Evolutionary conservation across 371 early-diverging fungal genomes (phyloP), one percentile per base, ranked within the genome.

Genomic region (Dichotomocladium elegans): DNA sequence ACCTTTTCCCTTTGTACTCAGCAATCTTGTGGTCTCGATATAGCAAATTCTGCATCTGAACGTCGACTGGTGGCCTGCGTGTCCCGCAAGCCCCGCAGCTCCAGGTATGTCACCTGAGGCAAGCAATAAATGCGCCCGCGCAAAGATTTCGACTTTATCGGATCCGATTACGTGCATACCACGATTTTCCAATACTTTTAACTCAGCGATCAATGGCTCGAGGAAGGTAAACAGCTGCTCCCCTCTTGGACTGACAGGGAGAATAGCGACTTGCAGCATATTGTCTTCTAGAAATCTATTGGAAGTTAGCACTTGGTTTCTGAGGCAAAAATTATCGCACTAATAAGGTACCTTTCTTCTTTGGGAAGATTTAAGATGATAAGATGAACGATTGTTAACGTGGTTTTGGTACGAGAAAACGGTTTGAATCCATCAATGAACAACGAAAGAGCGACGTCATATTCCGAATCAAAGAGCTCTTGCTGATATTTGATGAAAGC

Each of bases 101-200:
- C 47, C 55, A 21, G 55, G 55, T 10, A 54, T 54, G 47, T 54
- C 55, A 8, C 46, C 47, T 14, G 46, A 29, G 11, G 47, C 55
- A 0, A 48, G 19, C 12, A 55, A 7, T n/a, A 47, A 22, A 37
- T 55, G 55, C 14, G 42, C 45, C 15, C 19, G 45, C 6, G 46
- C 44, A 5, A 15, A 31, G 15, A 37, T 45, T n/a, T 11, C 26
- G 7, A n/a, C 17, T 15, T 40, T 40, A 8, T 54, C 46, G 7
- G 12, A 12, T 24, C 45, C 35, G 9, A 14, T n/a, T 2, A 46
- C 47, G 4, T 34, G 0, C n/a, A 54, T n/a, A 14, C 47, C 46
- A 19, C 1, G 15, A 14, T 9, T 6, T 46, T 45, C 25, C 2
- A 54, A 28, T 1, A 27, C 17, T 19, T 54, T 12, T n/a, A 54